A percentile compares a stretch with the other conserved stretches of the same genome.
These are phyloP conservation scores for Stemphylium beticola DNA, from an alignment of 2,329 filamentous ascomycete genomes.

Conservation along the genomic window DNA sequence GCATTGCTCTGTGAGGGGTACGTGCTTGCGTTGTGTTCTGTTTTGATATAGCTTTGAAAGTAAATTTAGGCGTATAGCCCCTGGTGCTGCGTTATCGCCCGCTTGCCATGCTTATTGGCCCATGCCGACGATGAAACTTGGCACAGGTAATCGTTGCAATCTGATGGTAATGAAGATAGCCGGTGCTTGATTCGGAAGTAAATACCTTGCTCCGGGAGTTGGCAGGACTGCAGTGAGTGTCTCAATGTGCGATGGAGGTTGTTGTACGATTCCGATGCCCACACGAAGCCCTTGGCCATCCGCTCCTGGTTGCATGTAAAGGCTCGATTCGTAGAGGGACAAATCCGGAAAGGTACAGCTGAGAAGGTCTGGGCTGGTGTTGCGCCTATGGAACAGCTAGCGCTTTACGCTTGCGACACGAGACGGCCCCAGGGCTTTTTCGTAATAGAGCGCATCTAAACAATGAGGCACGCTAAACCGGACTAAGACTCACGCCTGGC, in stretches of 20 bases:
- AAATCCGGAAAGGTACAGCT: neutral
- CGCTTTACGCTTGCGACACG: slow-evolving; percentile 24
- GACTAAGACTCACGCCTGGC: slow-evolving; percentile 26
- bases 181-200: neutral
- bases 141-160: slow-evolving; percentile 5
- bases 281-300: too few species aligned
- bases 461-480: slow-evolving; percentile 31
- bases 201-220: too few species aligned
- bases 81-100: neutral
- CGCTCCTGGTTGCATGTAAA: neutral
- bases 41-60: slow-evolving; percentile 3
- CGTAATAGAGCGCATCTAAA: slow-evolving; percentile 37
- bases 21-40: neutral
- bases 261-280: too few species aligned
- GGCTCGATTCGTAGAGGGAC: neutral
- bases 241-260: neutral
- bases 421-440: slow-evolving; percentile 25
- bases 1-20: too few species aligned
- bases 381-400: slow-evolving; percentile 15
- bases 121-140: neutral
- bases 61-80: slow-evolving; percentile 1
- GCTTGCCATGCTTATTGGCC: slow-evolving; percentile 3
- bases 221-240: too few species aligned
- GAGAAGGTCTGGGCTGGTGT: neutral
- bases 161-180: slow-evolving; percentile 6